Percentiles rank a stretch among this genome's conserved stretches.
Evolutionary conservation across 108 stramenopile genomes (phyloP).

Genomic region (Cyclotella kingstonii): DNA sequence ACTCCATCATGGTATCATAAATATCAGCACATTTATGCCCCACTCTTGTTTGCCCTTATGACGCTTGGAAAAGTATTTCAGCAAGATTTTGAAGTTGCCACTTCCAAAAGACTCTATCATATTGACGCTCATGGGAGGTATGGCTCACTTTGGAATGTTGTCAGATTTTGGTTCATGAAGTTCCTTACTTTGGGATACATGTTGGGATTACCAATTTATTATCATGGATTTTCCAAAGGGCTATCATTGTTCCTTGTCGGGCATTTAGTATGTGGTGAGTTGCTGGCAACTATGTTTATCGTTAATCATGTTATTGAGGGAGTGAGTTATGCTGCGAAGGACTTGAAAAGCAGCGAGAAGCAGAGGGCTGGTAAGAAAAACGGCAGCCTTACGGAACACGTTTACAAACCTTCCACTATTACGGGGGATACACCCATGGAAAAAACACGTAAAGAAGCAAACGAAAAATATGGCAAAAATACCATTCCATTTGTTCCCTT

Average conservation of each 20-base stretch:
- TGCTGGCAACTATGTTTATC: constrained; percentile 66
- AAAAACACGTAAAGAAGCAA: constrained; percentile 37
- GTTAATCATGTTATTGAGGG: constrained; percentile 72
- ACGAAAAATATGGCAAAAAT: constrained; percentile 19
- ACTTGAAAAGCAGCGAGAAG: too few relatives aligned
- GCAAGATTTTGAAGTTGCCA: constrained; percentile 54
- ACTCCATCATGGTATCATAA: constrained; percentile 39
- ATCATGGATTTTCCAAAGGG: constrained; percentile 40
- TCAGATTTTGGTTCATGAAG: constrained; percentile 62
- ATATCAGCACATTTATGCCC: constrained; percentile 63
- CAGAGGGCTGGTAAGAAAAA: neutral
- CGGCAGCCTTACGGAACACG: constrained; percentile 4
- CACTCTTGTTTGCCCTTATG: constrained; percentile 55
- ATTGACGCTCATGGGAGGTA: constrained; percentile 65
- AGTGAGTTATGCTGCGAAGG: constrained; percentile 49
- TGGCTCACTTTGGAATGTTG: constrained; percentile 41
- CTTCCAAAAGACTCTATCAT: constrained; percentile 48
- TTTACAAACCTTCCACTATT: constrained; percentile 31
- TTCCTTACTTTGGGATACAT: constrained; percentile 48
- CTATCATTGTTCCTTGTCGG: constrained; percentile 46
- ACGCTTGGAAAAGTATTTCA: constrained; percentile 60
- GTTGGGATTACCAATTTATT: constrained; percentile 57
- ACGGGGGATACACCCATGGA: constrained; percentile 56
- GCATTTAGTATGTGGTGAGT: constrained; percentile 55
- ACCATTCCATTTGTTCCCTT: constrained; percentile 37